Evolutionary conservation across 805 yeast genomes (phyloP), one percentile per base, ranked within the genome.

Genomic region (Kodamaea restingae): DNA sequence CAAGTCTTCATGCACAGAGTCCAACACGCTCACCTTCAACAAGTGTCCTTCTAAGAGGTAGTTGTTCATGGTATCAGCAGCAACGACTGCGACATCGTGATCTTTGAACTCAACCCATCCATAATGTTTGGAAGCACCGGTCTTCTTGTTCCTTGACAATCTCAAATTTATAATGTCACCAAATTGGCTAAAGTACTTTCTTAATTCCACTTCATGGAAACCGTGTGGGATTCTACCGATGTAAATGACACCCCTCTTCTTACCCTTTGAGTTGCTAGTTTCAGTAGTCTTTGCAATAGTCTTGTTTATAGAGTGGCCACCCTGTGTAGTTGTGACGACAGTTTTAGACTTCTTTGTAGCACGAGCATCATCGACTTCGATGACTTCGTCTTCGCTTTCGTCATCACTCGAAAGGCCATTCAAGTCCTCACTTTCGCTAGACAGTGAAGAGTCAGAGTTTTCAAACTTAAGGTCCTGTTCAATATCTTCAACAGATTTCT

Each of bases 51-150:
- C 81, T 32, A 93, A 58, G 46, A 93, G 73, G 55, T 93, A 93
- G 65, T 93, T 93, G 64, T 93, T 82, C 98, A 93, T 93, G 33
- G 97, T 81, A 49, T 93, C 98, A 45, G 84, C 85, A 3, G 96
- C 98, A 45, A 88, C 72, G 50, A 79, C 75, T 32, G 98, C 97
- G 40, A 84, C 95, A 35, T 81, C 86, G 27, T 60, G 56, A 39
- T 78, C 72, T 30, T 73, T 76, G 55, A 91, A 93, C 63, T 93
- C 96, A 33, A 93, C 68, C 61, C 87, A 91, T 5, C 88, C 98
- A 61, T 80, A 91, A 60, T 88, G 97, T 65, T 88, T 90, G 11
- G 95, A 81, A 40, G 81, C 79, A 33, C 98, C 98, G 4, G 95
- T 82, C 55, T 82, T 84, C 62, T 84, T 88, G 68, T 86, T 91